Evolutionary conservation across 2,329 filamentous ascomycete species (phyloP).

Genomic region (Pseudogymnoascus pannorum): DNA sequence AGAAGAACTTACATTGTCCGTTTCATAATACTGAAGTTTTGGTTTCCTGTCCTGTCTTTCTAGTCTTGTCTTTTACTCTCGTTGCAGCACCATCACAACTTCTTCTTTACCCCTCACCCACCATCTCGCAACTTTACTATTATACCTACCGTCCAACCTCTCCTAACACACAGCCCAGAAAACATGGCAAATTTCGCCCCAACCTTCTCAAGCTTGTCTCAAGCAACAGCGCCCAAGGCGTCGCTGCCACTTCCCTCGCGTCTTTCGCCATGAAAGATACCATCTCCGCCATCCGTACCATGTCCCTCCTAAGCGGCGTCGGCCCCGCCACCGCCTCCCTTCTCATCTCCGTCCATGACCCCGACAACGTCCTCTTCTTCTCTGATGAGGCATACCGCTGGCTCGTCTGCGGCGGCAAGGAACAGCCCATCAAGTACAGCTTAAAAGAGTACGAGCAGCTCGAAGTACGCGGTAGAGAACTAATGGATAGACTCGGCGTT

Average conservation of each 20-base stretch:
- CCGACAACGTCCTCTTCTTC: slow-evolving; percentile 61
- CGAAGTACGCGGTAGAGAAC: slow-evolving; percentile 33
- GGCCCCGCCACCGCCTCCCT: slow-evolving; percentile 75
- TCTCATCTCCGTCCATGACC: slow-evolving; percentile 58
- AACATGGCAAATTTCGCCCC: slow-evolving; percentile 57
- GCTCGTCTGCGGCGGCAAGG: slow-evolving; percentile 50
- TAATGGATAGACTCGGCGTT: slow-evolving; percentile 45
- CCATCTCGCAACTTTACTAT: background rate
- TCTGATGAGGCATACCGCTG: slow-evolving; percentile 73
- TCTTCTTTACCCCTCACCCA: background rate
- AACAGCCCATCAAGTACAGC: slow-evolving; percentile 58
- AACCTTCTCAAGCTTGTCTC: slow-evolving; percentile 52
- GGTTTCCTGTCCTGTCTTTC: background rate
- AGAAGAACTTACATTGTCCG: background rate
- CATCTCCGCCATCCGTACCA: slow-evolving; percentile 40
- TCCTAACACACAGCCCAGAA: background rate
- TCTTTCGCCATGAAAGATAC: slow-evolving; percentile 18
- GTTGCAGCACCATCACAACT: background rate
- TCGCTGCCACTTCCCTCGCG: slow-evolving; percentile 41
- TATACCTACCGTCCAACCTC: background rate
- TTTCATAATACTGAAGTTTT: background rate
- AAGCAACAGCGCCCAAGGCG: slow-evolving; percentile 47
- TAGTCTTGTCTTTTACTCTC: background rate
- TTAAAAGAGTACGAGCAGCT: slow-evolving; percentile 60
- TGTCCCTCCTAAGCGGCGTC: slow-evolving; percentile 61